Evolutionary conservation across 371 early-diverging fungal species (phyloP), one percentile per base, ranked within the genome.

Genomic region (Mucor mucedo): DNA sequence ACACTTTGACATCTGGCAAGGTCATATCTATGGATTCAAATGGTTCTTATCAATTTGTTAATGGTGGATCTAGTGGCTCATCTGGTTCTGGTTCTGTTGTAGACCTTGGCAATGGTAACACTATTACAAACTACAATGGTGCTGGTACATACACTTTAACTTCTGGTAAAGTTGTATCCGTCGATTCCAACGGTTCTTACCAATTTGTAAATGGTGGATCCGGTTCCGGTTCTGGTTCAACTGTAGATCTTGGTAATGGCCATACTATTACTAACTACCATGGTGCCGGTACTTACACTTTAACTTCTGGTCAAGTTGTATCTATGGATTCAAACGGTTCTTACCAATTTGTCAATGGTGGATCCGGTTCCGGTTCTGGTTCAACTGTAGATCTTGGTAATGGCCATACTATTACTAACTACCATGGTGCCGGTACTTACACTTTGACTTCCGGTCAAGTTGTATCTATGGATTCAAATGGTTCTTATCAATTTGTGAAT

Each of bases 371-470:
- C 8, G 35, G 35, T 8, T 35, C 35, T 1, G 35, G 35, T 8
- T 35, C 50, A 4, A 44, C 28, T 32, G 50, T 56, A 7, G n/a
- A 14, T 27, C 39, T 52, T 21, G 42, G 42, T 1, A 33, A 21
- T 1, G 58, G 42, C 27, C 11, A 21, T 27, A 6, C 52, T 0
- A 41, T 62, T 2, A 14, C 55, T n/a, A 41, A 41, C 11, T 63
- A 32, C 16, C 29, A 27, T 8, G 63, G 63, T 33, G 41, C 57
- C 11, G 63, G 63, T 14, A 42, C 40, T 4, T 63, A 63, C 8
- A 52, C 63, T 5, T 33, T 53, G 38, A 40, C 50, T 28, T 8
- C 32, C 13, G 42, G 33, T 9, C 39, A 55, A 21, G 42, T 50
- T 14, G 42, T 44, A 1, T 49, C 52, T 8, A 30, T 63, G 5